Evolutionary conservation across 2,329 filamentous ascomycete genomes (phyloP).

Genomic region (Aspergillus piperis): DNA sequence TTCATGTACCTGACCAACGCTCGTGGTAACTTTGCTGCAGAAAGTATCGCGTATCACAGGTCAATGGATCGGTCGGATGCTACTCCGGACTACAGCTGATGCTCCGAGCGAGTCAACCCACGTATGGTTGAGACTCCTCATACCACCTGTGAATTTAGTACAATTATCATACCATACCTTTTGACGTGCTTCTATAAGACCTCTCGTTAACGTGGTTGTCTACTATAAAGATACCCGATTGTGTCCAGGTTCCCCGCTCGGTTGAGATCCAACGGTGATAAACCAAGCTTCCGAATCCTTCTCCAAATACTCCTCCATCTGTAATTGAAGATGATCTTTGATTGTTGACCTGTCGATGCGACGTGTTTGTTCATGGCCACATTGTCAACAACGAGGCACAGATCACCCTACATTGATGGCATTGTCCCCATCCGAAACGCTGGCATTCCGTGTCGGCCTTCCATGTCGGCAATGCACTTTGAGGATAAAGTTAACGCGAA

Average conservation of each 20-base stretch:
- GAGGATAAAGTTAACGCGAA: background rate
- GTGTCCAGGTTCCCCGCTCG: background rate
- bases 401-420: background rate
- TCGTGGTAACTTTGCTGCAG: conserved; percentile 1
- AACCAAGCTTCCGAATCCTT: too few species aligned
- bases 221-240: background rate
- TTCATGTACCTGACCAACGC: background rate
- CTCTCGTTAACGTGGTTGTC: background rate
- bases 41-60: background rate
- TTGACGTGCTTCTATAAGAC: background rate
- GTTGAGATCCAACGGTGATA: background rate
- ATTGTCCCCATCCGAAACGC: background rate
- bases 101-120: background rate
- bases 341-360: background rate
- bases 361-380: background rate
- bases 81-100: background rate
- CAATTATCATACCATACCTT: background rate
- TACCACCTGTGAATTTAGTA: background rate
- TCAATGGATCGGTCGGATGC: background rate
- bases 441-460: background rate
- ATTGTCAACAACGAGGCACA: background rate
- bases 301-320: background rate
- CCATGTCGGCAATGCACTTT: background rate
- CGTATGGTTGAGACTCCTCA: background rate
- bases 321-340: background rate